Conservation (phyloP, 192 early-diverging fungal species). For the Spizellomyces sp. region DNA sequence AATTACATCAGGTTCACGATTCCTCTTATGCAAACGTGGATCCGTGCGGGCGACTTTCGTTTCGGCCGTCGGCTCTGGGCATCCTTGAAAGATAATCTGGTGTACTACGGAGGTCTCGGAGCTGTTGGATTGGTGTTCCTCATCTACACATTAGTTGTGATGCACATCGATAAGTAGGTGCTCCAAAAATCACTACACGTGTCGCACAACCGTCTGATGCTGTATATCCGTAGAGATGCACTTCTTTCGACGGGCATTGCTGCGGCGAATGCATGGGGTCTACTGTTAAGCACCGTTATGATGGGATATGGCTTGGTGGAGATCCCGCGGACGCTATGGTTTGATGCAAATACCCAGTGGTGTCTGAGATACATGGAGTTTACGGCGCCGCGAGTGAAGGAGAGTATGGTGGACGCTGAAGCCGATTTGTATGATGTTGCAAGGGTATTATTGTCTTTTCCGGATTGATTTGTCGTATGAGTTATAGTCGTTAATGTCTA, state of each 20-base stretch:
- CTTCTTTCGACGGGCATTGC: conserved; percentile 87
- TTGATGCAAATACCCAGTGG: conserved; percentile 60
- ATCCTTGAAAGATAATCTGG: conserved; percentile 78
- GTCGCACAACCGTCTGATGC: conserved; percentile 22
- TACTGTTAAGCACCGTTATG: conserved; percentile 83
- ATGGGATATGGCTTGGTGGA: conserved; percentile 94
- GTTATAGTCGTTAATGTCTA: no score
- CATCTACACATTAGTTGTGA: conserved; percentile 66
- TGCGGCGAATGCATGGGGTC: conserved; percentile 91
- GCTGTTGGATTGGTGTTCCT: conserved; percentile 70
- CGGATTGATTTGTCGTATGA: not conserved
- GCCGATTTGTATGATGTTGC: conserved; percentile 74
- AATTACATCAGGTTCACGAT: conserved; percentile 59
- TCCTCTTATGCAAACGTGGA: conserved; percentile 82
- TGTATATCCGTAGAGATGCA: conserved; percentile 35
- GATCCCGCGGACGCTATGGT: conserved; percentile 86
- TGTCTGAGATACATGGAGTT: conserved; percentile 68
- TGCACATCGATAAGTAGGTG: conserved; percentile 32
- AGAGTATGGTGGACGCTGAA: conserved; percentile 80
- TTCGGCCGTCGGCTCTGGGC: conserved; percentile 67
- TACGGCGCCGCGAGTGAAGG: conserved; percentile 71
- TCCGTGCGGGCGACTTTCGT: conserved; percentile 86
- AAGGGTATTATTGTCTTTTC: conserved; percentile 28
- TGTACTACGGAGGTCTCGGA: conserved; percentile 76
- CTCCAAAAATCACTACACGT: no score